Conservation (phyloP, 441 rosid genomes). For the Brassica hybrid region DNA sequence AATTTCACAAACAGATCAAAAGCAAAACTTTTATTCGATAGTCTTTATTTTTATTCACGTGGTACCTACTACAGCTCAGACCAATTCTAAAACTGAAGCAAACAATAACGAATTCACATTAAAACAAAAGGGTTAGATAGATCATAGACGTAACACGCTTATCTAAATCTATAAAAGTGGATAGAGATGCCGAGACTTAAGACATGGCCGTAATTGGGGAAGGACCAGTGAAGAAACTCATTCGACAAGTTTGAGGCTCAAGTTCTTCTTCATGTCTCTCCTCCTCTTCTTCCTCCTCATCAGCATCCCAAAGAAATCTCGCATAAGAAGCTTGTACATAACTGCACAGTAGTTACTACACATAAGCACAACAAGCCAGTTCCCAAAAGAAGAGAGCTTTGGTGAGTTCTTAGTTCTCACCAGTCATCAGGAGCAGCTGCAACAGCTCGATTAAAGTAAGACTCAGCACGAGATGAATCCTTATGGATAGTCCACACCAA, state of each 20-base stretch:
- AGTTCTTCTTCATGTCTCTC: slow-evolving; percentile 33
- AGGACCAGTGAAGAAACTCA: slow-evolving; percentile 45
- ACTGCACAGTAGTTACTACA: slow-evolving; percentile 46
- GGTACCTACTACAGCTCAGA: slow-evolving; percentile 41
- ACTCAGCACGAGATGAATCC: slow-evolving; percentile 73
- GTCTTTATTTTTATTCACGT: slow-evolving; percentile 41
- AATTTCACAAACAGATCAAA: background rate
- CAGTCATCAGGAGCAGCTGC: slow-evolving; percentile 81
- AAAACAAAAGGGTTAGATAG: slow-evolving; percentile 41
- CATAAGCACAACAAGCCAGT: background rate
- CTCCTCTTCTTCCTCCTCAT: slow-evolving; percentile 35
- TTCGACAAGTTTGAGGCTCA: slow-evolving; percentile 34
- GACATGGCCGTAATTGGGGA: slow-evolving; percentile 47
- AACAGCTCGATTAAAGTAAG: slow-evolving; percentile 77
- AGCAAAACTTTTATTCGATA: slow-evolving; percentile 41
- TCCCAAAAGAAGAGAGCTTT: background rate
- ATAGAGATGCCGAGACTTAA: slow-evolving; percentile 13
- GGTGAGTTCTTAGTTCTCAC: slow-evolving; percentile 44
- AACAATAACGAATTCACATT: slow-evolving; percentile 29
- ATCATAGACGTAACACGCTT: slow-evolving; percentile 18
- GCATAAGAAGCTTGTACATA: slow-evolving; percentile 42
- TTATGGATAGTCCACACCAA: slow-evolving; percentile 74
- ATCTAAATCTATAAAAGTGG: slow-evolving; percentile 38
- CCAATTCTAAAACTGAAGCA: slow-evolving; percentile 13
- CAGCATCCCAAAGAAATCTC: no score